Evolutionary conservation across 2,329 filamentous ascomycete species (phyloP), one percentile per base, ranked within the genome.

Genomic region (Emmonsia crescens): DNA sequence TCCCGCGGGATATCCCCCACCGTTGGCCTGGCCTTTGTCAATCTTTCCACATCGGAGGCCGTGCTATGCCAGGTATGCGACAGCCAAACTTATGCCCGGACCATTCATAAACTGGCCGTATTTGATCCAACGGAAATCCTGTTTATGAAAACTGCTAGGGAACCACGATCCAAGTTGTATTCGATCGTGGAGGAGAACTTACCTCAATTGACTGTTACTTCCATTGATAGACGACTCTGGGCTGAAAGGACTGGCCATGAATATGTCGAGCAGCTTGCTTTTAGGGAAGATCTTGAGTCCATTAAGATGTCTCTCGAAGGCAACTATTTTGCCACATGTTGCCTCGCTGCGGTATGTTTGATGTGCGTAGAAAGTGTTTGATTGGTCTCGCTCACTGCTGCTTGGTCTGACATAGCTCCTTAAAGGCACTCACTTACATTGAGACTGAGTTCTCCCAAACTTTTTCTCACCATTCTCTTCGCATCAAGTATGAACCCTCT

Each of bases 51-150:
- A 2, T 89, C 88, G 46, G 91, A 96, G 74, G 89, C 85, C 19
- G 85, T 91, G 33, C 81, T 97, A 46, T 95, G 90, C 70, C 91
- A 96, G 70, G 93, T 97, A 65, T 91, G 88, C 70, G 93, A 97
- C 73, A 95, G 87, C 61, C 91, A 96, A 72, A 95, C 91, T 40
- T 97, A 96, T 71, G 86, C 91, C 62, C 87, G 87, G 70, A 96
- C 91, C 0, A 80, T 96, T 36, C 89, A 96, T 74, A 96, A 96
- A 72, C 81, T 97, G 40, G 83, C 84, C 59, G 85, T 96, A 29
- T 89, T 90, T 67, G 84, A 88, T 29, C 92, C 93, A 0, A 88
- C 87, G 1, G 85, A 87, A 65, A 89, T 96, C 57, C 77, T 97
- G 1, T 86, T 96, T 66, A 85, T 91, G 69, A 83, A 83, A 4